Evolutionary conservation across 345 rosid species (phyloP).

Genomic region (Theobroma cacao): DNA sequence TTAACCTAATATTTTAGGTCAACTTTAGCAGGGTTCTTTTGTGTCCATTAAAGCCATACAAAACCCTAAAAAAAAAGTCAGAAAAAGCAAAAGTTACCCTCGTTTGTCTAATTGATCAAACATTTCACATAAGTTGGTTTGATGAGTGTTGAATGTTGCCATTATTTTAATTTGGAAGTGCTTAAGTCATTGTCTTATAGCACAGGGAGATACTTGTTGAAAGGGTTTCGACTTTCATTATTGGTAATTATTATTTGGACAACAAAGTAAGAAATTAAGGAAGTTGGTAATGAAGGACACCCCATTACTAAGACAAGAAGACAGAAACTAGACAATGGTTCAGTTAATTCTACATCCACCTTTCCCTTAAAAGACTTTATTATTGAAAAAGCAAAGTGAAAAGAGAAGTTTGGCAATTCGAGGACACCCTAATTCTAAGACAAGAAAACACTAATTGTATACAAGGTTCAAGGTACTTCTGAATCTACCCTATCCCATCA

Average conservation of each 20-base stretch:
- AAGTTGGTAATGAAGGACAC: neutral
- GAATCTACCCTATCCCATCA: constrained; percentile 10
- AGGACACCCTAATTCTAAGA: neutral
- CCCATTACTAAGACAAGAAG: constrained; percentile 24
- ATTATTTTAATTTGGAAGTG: neutral
- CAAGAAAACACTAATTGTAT: constrained; percentile 5
- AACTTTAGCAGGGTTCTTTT: constrained; percentile 13
- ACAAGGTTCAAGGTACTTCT: neutral
- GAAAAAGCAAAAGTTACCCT: constrained; percentile 24
- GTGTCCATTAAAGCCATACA: constrained; percentile 33
- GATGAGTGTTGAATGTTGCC: neutral
- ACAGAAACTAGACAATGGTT: constrained; percentile 16
- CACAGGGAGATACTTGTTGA: neutral
- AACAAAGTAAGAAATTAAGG: constrained; percentile 8
- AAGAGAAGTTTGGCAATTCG: neutral
- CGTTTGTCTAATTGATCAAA: constrained; percentile 33
- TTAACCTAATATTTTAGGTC: constrained; percentile 14
- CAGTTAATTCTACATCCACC: constrained; percentile 10
- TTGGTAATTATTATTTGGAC: neutral
- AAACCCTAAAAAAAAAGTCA: constrained; percentile 19
- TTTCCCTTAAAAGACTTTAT: neutral
- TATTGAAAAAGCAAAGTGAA: neutral
- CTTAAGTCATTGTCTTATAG: neutral
- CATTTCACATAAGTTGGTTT: constrained; percentile 19
- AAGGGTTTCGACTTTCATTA: neutral